Base-by-base conservation (phyloP, 495 filamentous ascomycete species). In the Aspergillus ellipticus region DNA sequence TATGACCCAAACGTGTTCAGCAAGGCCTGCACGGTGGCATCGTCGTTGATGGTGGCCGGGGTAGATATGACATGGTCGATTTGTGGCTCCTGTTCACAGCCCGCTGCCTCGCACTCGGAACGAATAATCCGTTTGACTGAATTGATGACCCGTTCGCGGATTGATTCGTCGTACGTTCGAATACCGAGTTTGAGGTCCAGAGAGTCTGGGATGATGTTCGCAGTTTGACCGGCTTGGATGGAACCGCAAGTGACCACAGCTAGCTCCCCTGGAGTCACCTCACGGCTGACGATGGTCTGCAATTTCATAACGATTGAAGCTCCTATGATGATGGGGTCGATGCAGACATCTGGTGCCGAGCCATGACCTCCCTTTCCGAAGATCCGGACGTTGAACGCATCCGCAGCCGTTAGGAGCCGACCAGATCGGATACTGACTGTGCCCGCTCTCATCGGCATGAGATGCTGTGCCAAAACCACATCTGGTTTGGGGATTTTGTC, bases 251-350 rank as follows among this genome's bases (percentile, higher is more conserved):
- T 82, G 0, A 87, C 70, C 8, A 86, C 82, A 2, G 80, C 76
- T 49, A 71, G 46, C 41, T 85, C 79, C 1, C 62, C 68, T 0
- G 82, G 78, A 28, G 73, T 59, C 7, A 82, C 66, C 62, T 85
- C 82, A 0, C 83, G 73, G 16, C 70, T 70, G 13, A 84, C 76
- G 54, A 85, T 77, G 42, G 63, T 76, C 64, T 88, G 83, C 13
- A 88, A 65, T 5, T 77, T 70, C 21, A 80, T 63, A 0, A 86
- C 66, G n/a, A 80, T 72, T n/a, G 68, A 49, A 0, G 74, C 68
- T 0, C 83, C 82, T 16, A 80, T 75, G 2, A 85, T 64, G 35
- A 83, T 73, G 0, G 84, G 85, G 61, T 88, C 83, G 54, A 86
- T 73, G 3, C 73, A 72, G 1, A 60, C 63, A 15, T 84, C 70